These are phyloP conservation scores for Ilex paraguariensis DNA, from an alignment of 305 asterid species.

Conservation along the genomic window DNA sequence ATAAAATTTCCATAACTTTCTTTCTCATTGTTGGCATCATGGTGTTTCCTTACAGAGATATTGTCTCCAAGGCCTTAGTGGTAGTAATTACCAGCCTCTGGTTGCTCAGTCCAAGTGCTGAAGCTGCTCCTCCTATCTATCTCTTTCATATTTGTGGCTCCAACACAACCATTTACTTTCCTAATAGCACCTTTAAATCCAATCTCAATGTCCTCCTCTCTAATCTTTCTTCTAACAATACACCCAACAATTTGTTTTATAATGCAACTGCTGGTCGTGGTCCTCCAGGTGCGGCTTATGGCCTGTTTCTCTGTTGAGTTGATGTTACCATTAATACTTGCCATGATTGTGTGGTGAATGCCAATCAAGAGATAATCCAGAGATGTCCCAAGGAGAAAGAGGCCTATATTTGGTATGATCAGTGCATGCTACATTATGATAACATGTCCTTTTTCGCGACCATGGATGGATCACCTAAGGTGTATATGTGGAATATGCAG, in stretches of 20 bases:
- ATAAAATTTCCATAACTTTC: no score
- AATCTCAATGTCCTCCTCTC: slow-evolving; percentile 15
- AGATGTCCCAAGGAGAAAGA: neutral
- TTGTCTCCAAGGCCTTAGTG: no score
- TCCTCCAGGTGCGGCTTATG: slow-evolving; percentile 4
- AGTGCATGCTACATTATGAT: slow-evolving; percentile 16
- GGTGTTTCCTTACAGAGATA: no score
- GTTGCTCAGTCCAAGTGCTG: no score
- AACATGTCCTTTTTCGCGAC: slow-evolving; percentile 5
- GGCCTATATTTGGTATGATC: slow-evolving; percentile 10
- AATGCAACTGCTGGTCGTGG: neutral
- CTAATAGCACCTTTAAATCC: slow-evolving; percentile 1
- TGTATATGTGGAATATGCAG: fast-evolving
- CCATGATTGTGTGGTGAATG: slow-evolving; percentile 6
- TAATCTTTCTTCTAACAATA: slow-evolving; percentile 2
- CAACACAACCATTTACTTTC: slow-evolving; percentile 2
- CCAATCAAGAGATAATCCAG: neutral
- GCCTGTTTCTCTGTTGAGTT: slow-evolving; percentile 22
- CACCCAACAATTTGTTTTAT: slow-evolving; percentile 6
- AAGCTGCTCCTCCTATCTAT: no score
- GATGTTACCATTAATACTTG: slow-evolving; percentile 5
- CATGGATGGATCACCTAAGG: fast-evolving
- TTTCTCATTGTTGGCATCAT: no score
- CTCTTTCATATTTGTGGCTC: no score
- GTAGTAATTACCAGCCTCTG: no score